Conservation (phyloP, 306 rosid genomes). For the Quercus wislizeni region DNA sequence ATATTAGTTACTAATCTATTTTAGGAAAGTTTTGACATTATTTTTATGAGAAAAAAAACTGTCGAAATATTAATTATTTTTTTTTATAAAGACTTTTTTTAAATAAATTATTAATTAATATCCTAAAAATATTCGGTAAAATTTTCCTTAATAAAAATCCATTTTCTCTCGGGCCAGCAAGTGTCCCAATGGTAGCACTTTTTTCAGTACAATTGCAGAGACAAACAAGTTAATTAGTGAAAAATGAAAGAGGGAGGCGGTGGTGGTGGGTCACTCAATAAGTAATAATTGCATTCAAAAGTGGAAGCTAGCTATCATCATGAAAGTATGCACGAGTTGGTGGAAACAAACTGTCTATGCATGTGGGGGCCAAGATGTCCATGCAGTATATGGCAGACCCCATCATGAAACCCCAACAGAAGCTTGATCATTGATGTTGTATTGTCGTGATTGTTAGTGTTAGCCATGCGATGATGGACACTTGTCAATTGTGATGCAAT, state of each 20-base stretch:
- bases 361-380: neutral
- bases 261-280: no score
- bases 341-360: neutral
- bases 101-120: fast-evolving
- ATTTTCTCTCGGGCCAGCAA: no score
- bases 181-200: no score
- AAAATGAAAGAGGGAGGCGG: no score
- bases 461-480: neutral
- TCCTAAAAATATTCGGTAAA: fast-evolving
- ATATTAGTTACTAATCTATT: no score
- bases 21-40: fast-evolving
- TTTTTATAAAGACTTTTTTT: fast-evolving
- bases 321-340: neutral
- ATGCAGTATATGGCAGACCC: neutral
- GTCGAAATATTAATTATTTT: no score
- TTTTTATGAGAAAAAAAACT: no score
- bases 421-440: neutral
- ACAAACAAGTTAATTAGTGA: no score
- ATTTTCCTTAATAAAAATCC: no score
- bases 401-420: neutral
- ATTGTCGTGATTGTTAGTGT: neutral
- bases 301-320: neutral
- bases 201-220: no score
- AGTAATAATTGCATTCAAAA: neutral
- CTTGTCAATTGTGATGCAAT: neutral